phyloP scores from a whole-genome alignment of 2,329 filamentous ascomycete genomes.

The Aspergillus sp. region DNA sequence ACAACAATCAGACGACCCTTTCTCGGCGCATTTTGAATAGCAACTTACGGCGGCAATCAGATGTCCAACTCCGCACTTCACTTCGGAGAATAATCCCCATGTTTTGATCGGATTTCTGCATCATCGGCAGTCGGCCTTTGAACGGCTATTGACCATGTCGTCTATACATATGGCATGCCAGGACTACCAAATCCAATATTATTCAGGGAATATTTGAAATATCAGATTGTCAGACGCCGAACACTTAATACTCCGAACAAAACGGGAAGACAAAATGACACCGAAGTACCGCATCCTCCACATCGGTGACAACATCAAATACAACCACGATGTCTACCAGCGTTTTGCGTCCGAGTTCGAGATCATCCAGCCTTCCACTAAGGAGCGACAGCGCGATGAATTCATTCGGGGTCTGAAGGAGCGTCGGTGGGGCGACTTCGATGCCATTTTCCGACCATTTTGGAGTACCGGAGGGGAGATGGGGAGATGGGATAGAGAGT shows the following conservation, averaged over 20 bases:
- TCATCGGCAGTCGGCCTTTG: too few species aligned
- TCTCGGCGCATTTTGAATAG: too few species aligned
- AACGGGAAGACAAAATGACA: neutral
- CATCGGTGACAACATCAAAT: constrained; percentile 42
- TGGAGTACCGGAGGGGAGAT: constrained; percentile 60
- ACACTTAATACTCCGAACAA: neutral
- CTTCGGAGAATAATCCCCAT: too few species aligned
- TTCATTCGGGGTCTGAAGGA: constrained; percentile 39
- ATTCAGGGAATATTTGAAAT: neutral
- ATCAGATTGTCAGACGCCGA: neutral
- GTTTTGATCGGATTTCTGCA: too few species aligned
- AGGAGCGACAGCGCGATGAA: constrained; percentile 23
- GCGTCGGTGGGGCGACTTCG: constrained; percentile 31
- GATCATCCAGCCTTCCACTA: constrained; percentile 32
- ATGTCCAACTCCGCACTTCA: too few species aligned
- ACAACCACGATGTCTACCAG: constrained; percentile 38
- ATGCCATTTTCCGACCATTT: constrained; percentile 51
- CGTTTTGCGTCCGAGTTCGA: constrained; percentile 35
- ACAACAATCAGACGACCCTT: neutral
- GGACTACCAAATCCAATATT: neutral
- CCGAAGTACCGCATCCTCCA: constrained; percentile 34
- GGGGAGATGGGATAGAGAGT: constrained; percentile 54
- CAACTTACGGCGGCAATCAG: too few species aligned
- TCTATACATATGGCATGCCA: neutral
- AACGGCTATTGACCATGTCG: too few species aligned